Conservation (phyloP, 352 stramenopile genomes). For the Phytophthora capsici region DNA sequence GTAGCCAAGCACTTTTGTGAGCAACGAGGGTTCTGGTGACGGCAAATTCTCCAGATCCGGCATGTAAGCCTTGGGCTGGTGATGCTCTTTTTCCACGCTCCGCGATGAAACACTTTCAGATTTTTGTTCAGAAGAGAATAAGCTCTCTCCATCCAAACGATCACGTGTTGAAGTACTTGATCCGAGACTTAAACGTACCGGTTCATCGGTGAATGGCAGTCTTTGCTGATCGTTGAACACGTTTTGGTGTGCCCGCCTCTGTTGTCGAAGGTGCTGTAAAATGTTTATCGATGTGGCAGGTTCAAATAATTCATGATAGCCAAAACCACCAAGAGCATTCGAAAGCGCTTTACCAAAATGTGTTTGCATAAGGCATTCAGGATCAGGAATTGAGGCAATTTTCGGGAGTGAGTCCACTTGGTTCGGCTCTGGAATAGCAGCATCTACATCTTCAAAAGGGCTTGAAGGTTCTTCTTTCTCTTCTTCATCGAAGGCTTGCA, state of each 20-base stretch:
- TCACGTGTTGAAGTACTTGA: neutral
- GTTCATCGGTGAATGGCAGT: neutral
- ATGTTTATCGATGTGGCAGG: slow-evolving; percentile 24
- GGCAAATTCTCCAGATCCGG: neutral
- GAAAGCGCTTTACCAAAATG: slow-evolving; percentile 21
- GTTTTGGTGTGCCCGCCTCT: slow-evolving; percentile 22
- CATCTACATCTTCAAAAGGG: neutral
- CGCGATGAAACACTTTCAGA: slow-evolving; percentile 6
- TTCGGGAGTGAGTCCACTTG: neutral
- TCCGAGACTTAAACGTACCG: neutral
- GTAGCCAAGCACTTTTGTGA: slow-evolving; percentile 14
- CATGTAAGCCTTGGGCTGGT: neutral
- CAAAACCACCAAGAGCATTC: slow-evolving; percentile 2
- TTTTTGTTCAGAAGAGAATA: slow-evolving; percentile 20
- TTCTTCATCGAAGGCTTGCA: slow-evolving; percentile 24
- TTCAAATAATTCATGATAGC: slow-evolving; percentile 5
- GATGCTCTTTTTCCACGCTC: neutral
- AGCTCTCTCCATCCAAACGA: neutral
- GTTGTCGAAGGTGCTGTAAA: slow-evolving; percentile 32
- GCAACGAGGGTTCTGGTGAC: slow-evolving; percentile 1
- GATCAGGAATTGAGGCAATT: neutral
- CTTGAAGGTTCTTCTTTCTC: slow-evolving; percentile 1
- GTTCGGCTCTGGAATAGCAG: neutral
- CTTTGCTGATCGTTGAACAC: neutral
- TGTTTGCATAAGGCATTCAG: neutral